Evolutionary conservation across 805 yeast genomes (phyloP).

Genomic region (Starmera caribaea): DNA sequence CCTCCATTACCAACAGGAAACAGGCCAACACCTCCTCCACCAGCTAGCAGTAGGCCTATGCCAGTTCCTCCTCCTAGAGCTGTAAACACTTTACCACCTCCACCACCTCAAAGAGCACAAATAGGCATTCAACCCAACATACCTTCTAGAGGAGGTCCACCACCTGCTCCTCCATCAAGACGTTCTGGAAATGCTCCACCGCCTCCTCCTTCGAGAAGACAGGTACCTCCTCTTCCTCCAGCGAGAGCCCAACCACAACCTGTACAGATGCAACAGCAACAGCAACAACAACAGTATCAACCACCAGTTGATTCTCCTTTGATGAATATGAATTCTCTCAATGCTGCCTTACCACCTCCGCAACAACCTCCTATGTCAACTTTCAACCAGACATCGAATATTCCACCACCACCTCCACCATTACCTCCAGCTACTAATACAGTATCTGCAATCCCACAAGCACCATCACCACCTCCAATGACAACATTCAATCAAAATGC

Average conservation of each 20-base stretch:
- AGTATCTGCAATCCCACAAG: conserved; percentile 7
- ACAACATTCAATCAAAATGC: too few relatives aligned
- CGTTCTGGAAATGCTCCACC: conserved; percentile 10
- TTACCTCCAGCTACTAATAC: conserved; percentile 10
- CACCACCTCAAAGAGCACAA: conserved; percentile 21
- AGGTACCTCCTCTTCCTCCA: conserved; percentile 15
- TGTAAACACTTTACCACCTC: conserved; percentile 1
- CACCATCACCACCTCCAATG: conserved; percentile 9
- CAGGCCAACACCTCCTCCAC: conserved; percentile 5
- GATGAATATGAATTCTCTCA: conserved; percentile 7
- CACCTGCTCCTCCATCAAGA: conserved; percentile 11
- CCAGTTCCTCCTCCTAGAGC: conserved; percentile 4
- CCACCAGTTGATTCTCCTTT: conserved; percentile 6
- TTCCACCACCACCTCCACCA: conserved; percentile 10
- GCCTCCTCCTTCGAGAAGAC: conserved; percentile 15
- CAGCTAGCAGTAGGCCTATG: conserved; percentile 4
- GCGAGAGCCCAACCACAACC: conserved; percentile 3
- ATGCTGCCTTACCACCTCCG: conserved; percentile 12
- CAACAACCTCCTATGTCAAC: background rate
- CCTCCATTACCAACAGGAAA: conserved; percentile 4
- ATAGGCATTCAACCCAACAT: conserved; percentile 3
- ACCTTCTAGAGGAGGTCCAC: conserved; percentile 20
- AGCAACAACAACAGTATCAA: conserved; percentile 7
- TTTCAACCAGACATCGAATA: too few relatives aligned
- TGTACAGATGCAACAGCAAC: conserved; percentile 13